A percentile compares a stretch with the other conserved stretches of the same genome.
Conservation (phyloP, 2,329 filamentous ascomycete species). For the Penicillium sp. region DNA sequence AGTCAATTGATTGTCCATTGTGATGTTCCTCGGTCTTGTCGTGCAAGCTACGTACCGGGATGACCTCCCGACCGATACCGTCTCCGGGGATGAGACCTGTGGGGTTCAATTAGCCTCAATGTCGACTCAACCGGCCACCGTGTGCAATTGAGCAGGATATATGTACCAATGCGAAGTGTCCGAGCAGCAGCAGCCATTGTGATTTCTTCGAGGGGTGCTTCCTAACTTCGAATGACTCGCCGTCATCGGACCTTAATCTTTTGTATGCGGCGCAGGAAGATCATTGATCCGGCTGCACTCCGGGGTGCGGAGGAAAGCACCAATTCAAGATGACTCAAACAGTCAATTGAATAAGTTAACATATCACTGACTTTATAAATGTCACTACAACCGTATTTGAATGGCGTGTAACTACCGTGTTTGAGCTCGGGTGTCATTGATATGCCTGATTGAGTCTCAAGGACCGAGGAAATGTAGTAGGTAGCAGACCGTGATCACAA, state of each 20-base stretch:
- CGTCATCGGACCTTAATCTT: conserved; percentile 36
- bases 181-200: conserved; percentile 59
- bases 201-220: conserved; percentile 25
- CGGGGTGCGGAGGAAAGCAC: conserved; percentile 21
- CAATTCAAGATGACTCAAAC: neutral
- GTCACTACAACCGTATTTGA: neutral
- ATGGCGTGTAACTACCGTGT: neutral
- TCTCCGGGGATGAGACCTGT: conserved; percentile 94
- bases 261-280: conserved; percentile 26
- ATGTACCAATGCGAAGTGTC: conserved; percentile 68
- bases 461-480: neutral
- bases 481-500: no score
- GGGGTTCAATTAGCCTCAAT: conserved; percentile 19
- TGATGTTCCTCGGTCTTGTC: conserved; percentile 6
- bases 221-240: conserved; percentile 23
- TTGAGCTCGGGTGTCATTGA: neutral
- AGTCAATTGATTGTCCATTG: conserved; percentile 17
- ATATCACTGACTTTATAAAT: neutral
- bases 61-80: conserved; percentile 97
- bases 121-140: neutral
- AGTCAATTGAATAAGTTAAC: neutral
- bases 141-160: conserved; percentile 17
- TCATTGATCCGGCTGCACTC: conserved; percentile 25
- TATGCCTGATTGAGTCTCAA: neutral
- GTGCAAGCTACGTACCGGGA: conserved; percentile 61